These are phyloP conservation scores for Fraxinus cuspidata DNA, from an alignment of 257 asterid genomes.

Conservation along the genomic window DNA sequence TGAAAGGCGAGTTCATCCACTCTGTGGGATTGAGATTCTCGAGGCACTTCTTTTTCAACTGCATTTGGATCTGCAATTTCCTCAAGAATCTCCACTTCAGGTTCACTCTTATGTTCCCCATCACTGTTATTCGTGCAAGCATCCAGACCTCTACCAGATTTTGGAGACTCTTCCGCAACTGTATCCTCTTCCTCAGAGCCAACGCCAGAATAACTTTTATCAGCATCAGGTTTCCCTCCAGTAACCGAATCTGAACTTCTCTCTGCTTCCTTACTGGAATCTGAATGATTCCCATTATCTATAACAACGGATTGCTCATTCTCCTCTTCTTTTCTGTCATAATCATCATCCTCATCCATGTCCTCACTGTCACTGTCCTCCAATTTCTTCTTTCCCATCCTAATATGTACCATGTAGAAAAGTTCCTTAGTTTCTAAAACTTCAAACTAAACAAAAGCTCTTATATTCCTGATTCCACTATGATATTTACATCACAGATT, in stretches of 20 bases:
- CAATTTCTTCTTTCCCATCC: constrained; percentile 77
- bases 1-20: constrained; percentile 28
- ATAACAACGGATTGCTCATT: constrained; percentile 60
- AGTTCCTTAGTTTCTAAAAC: background rate
- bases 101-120: constrained; percentile 13
- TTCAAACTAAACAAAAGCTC: no score
- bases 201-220: constrained; percentile 15
- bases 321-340: constrained; percentile 48
- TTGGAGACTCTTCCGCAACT: constrained; percentile 30
- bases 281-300: constrained; percentile 55
- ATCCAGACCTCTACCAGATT: constrained; percentile 25
- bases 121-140: constrained; percentile 19
- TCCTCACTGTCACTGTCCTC: constrained; percentile 73
- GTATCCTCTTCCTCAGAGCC: constrained; percentile 59
- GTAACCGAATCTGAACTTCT: constrained; percentile 52
- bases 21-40: constrained; percentile 28
- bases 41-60: constrained; percentile 29
- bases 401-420: constrained; percentile 19
- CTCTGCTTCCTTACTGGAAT: constrained; percentile 64
- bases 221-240: constrained; percentile 36
- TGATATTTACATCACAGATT: background rate
- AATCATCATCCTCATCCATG: constrained; percentile 43
- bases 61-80: constrained; percentile 28
- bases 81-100: constrained; percentile 28
- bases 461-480: background rate